phyloP scores from a whole-genome alignment of 23 red algal species.

The Gracilaria caudata region DNA sequence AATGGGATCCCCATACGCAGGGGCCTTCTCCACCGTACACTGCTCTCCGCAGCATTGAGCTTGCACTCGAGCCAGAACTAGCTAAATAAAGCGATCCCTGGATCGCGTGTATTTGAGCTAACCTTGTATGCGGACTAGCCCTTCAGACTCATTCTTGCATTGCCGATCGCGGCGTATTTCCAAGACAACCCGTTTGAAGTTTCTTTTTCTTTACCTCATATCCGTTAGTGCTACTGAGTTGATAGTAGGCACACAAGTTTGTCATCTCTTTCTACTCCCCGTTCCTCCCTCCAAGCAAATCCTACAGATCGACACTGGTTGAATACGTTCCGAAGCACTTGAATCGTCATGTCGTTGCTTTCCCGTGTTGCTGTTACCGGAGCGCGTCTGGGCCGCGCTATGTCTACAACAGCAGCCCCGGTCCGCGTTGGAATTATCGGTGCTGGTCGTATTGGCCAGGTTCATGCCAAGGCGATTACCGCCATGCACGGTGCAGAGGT shows the following conservation, averaged over 20 bases:
- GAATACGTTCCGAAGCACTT: neutral
- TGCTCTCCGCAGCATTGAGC: constrained; percentile 12
- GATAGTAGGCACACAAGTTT: too few species aligned
- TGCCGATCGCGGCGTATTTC: too few species aligned
- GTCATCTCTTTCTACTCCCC: neutral
- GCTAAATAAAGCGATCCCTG: too few species aligned
- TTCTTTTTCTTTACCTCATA: too few species aligned
- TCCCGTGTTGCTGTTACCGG: constrained; percentile 10
- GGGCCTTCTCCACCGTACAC: constrained; percentile 3
- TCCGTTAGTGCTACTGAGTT: too few species aligned
- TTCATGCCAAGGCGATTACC: constrained; percentile 91
- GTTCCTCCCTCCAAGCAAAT: neutral
- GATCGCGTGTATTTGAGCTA: too few species aligned
- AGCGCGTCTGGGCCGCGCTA: constrained; percentile 29
- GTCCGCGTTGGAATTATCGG: constrained; percentile 90
- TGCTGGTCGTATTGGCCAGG: constrained; percentile 95
- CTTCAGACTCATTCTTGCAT: too few species aligned
- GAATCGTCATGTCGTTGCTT: constrained; percentile 19
- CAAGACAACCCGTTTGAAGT: too few species aligned
- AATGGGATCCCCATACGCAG: neutral
- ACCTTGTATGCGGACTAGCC: too few species aligned
- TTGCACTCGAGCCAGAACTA: too few species aligned
- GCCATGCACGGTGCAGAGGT: constrained; percentile 78
- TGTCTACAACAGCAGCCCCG: constrained; percentile 36
- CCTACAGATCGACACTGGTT: neutral